phyloP scores from a whole-genome alignment of 768 basidiomycete species.

The Butyriboletus loyo region DNA sequence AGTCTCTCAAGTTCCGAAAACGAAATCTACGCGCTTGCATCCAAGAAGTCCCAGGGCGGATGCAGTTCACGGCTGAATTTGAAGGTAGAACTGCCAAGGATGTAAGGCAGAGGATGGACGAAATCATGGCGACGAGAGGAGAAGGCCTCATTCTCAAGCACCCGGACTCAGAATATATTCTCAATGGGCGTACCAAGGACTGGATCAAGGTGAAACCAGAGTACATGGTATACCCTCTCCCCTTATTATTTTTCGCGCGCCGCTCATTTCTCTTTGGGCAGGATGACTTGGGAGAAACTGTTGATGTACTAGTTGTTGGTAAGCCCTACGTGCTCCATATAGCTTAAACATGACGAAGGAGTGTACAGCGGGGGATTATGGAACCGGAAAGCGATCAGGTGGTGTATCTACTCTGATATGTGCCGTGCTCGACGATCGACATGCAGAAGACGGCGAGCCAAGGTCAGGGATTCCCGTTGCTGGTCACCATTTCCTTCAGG shows the following conservation, averaged over 20 bases:
- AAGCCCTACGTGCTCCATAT: constrained; percentile 21
- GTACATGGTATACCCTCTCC: constrained; percentile 59
- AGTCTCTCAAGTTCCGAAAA: constrained; percentile 73
- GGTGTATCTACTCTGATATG: constrained; percentile 88
- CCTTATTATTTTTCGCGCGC: background rate
- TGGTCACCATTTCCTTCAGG: background rate
- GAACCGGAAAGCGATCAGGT: constrained; percentile 80
- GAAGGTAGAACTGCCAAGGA: constrained; percentile 79
- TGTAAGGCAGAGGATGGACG: constrained; percentile 75
- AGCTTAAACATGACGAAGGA: background rate
- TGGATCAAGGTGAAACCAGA: constrained; percentile 97
- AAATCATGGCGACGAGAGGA: constrained; percentile 79
- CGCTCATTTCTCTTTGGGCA: constrained; percentile 25
- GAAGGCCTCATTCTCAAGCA: constrained; percentile 95
- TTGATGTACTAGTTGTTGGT: constrained; percentile 91
- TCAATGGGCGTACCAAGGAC: constrained; percentile 85
- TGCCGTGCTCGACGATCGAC: constrained; percentile 79
- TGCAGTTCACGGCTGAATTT: constrained; percentile 75
- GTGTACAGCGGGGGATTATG: constrained; percentile 78
- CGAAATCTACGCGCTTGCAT: constrained; percentile 69
- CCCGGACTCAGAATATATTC: constrained; percentile 69
- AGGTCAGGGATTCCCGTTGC: constrained; percentile 42
- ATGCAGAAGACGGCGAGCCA: constrained; percentile 49
- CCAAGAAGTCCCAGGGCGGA: constrained; percentile 66
- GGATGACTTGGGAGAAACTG: constrained; percentile 92